A percentile compares a stretch with the other conserved stretches of the same genome.
Conservation (phyloP, 176 grass and related monocot species). For the Lolium multiflorum region DNA sequence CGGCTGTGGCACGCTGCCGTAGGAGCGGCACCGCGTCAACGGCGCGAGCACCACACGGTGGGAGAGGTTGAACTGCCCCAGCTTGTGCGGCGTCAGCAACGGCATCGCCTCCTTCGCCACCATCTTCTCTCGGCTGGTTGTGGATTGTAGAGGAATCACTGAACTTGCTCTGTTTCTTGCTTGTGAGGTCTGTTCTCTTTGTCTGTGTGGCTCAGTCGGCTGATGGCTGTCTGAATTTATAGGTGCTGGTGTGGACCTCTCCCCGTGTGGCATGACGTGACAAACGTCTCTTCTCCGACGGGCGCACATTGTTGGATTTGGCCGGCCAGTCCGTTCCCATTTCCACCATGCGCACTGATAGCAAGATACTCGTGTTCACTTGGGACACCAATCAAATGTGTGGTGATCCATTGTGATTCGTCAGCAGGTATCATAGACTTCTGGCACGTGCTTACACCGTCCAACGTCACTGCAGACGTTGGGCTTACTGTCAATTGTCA, state of each 20-base stretch:
- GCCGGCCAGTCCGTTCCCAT: no score
- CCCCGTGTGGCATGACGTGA: background rate
- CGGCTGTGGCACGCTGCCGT: background rate
- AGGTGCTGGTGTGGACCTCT: background rate
- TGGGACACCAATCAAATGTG: background rate
- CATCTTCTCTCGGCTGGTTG: background rate
- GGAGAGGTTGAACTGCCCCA: constrained; percentile 26
- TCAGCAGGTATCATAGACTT: background rate
- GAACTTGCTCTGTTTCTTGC: background rate
- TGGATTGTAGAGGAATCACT: background rate
- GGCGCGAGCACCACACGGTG: constrained; percentile 30
- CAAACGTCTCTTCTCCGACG: background rate
- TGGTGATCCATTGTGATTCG: background rate
- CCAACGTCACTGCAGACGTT: constrained; percentile 1
- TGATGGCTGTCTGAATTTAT: background rate
- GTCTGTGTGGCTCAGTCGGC: background rate
- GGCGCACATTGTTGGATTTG: background rate
- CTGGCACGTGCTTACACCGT: background rate
- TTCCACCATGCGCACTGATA: no score
- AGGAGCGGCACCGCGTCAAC: constrained; percentile 7
- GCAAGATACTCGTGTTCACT: background rate
- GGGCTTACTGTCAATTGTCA: background rate
- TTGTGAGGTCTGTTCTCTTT: background rate
- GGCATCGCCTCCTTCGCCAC: constrained; percentile 22
- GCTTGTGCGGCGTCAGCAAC: constrained; percentile 44